Evolutionary conservation across 331 rosid species (phyloP), one percentile per base, ranked within the genome.

Genomic region (Malus hybrid): DNA sequence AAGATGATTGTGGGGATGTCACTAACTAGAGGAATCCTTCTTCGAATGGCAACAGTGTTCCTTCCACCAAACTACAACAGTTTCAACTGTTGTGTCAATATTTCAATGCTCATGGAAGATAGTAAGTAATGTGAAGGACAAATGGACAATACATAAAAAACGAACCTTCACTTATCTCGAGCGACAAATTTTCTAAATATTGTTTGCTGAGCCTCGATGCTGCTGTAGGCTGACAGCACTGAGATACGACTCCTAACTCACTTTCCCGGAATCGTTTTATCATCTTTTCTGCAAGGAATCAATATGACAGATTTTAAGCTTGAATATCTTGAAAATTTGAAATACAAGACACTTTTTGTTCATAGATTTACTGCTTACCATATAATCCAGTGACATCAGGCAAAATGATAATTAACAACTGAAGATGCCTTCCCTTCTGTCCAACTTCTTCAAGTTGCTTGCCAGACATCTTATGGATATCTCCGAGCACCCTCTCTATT

Each of bases 81-180:
- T 6, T 12, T 39, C 34, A 28, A 18, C 0, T 10, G 16, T 7
- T 36, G 10, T 26, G 36, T 73, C 71, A 9, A 44, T 1, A 50
- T 5, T 6, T 22, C 18, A 46, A 46, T 48, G 53, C 6, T 48
- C 2, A 36, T 36, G 10, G 42, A 48, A 46, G 53, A 46, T 5
- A 46, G 0, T 5, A 46, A 48, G 53, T 13, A 14, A 48, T 14
- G 7, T 48, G 53, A 13, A 13, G 53, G 53, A 46, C 53, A 46
- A 34, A 8, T 8, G 42, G 42, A 36, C 10, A 36, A 36, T 36
- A 36, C 42, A 48, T 5, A 48, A 5, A 48, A 48, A 48, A 15
- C 8, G 19, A 66, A 83, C 90, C 85, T 84, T 87, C 6, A 79
- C 83, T 87, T 5, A 94, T 86, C 80, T 94, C 90, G 0, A 91